Evolutionary conservation across 495 filamentous ascomycete genomes (phyloP), one percentile per base, ranked within the genome.

Genomic region (Staphylotrichum longicolle): DNA sequence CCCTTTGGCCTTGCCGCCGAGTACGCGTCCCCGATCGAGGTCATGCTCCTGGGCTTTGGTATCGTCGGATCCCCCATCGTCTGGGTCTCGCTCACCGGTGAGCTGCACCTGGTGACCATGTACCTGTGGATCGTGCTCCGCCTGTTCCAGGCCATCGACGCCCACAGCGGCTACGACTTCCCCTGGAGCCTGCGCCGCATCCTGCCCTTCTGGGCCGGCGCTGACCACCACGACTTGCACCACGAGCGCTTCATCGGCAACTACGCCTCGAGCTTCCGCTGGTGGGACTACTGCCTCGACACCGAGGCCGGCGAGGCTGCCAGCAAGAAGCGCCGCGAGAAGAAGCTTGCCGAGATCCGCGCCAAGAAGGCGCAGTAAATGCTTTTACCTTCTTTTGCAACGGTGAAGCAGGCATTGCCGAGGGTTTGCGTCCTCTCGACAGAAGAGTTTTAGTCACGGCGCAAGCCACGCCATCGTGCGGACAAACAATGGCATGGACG

Each of bases 171-270:
- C 62, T 98, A 98, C 74, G 94, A 98, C 70, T 98, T 98, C 77
- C 94, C 94, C 57, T 98, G 90, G 90, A 91, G 88, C 70, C 79
- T 98, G 70, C 91, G 94, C 74, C 91, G 96, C 74, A 89, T 98
- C 80, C 76, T 98, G 15, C 94, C 94, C 12, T 96, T 98, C 83
- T 98, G 95, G 95, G 94, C 93, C 60, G 94, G 94, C 65, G 94
- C 94, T 40, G 87, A 96, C 62, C 93, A 97, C 78, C 94, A 98
- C 76, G 94, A 98, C 71, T 79, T 90, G 34, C 94, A 98, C 75
- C 94, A 98, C 75, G 94, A 98, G 80, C 85, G 88, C 62, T 98
- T 98, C 81, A 90, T 98, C 67, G 94, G 94, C 57, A 98, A 98
- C 79, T 98, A 96, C 74, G 82, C 93, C 32, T 96, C 91, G 72